Percentiles rank a stretch among this genome's conserved stretches.
Evolutionary conservation across 305 asterid species (phyloP).

Genomic region (Stenogyne calaminthoides): DNA sequence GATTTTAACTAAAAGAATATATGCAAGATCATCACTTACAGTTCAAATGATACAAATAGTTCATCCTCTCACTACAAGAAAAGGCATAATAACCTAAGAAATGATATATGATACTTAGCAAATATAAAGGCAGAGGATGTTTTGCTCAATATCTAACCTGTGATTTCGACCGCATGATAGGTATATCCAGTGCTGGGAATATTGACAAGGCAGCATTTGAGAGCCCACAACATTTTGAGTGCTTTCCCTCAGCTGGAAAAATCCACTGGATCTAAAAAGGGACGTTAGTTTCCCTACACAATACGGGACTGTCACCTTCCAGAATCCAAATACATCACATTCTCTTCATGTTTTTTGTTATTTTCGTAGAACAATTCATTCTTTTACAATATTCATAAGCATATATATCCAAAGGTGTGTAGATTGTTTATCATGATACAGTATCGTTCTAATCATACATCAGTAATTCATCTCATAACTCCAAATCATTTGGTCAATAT

Average conservation of each 20-base stretch:
- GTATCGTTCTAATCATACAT: constrained; percentile 21
- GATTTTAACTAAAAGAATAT: neutral
- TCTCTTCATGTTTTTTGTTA: neutral
- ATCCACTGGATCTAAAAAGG: constrained; percentile 51
- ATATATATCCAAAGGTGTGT: constrained; percentile 28
- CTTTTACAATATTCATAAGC: constrained; percentile 36
- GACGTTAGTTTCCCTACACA: constrained; percentile 42
- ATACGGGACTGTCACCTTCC: constrained; percentile 23
- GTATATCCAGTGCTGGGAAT: constrained; percentile 79
- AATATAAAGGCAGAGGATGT: constrained; percentile 3
- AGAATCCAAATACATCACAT: constrained; percentile 28
- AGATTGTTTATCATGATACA: constrained; percentile 29
- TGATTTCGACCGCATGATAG: constrained; percentile 40
- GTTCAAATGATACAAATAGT: neutral
- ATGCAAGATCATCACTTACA: neutral
- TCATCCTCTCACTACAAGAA: neutral
- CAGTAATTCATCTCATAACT: constrained; percentile 25
- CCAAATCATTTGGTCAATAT: constrained; percentile 26
- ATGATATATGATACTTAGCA: constrained; percentile 2
- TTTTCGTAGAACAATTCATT: constrained; percentile 35
- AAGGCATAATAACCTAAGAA: neutral
- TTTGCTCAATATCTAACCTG: constrained; percentile 33
- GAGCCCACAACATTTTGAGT: constrained; percentile 80
- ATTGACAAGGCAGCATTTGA: constrained; percentile 94
- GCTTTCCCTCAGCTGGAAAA: constrained; percentile 76